Evolutionary conservation across 441 rosid species (phyloP).

Genomic region (Mallotus japonicus): DNA sequence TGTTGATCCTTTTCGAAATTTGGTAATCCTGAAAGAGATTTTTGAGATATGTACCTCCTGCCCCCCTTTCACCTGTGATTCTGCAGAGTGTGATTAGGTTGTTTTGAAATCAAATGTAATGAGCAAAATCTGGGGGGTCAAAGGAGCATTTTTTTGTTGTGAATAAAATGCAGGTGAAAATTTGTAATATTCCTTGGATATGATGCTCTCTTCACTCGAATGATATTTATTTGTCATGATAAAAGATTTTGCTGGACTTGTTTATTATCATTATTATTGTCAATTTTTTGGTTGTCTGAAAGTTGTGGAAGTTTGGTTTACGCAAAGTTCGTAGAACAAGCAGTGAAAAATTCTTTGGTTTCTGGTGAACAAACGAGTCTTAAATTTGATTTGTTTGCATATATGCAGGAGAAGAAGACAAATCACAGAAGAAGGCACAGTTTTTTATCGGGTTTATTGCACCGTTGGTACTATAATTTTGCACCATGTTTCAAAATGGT

Average conservation of each 20-base stretch:
- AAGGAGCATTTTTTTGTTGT: constrained; percentile 40
- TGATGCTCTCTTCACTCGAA: constrained; percentile 4
- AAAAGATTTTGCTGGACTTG: not conserved
- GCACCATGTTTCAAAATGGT: too few relatives aligned
- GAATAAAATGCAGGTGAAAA: constrained; percentile 53
- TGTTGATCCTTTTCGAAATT: constrained; percentile 19
- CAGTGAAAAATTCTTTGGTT: too few relatives aligned
- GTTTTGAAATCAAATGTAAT: constrained; percentile 21
- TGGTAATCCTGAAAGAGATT: constrained; percentile 23
- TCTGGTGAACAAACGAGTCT: too few relatives aligned
- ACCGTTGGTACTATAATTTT: too few relatives aligned
- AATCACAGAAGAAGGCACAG: too few relatives aligned
- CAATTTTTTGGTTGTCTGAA: not conserved
- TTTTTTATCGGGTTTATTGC: too few relatives aligned
- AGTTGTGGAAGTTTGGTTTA: too few relatives aligned
- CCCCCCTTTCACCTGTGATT: constrained; percentile 43
- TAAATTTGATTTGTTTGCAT: too few relatives aligned
- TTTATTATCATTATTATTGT: not conserved
- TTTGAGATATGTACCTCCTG: constrained; percentile 24
- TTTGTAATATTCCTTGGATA: constrained; percentile 28
- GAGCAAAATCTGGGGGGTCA: constrained; percentile 26
- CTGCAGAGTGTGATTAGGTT: constrained; percentile 26
- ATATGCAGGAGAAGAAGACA: too few relatives aligned
- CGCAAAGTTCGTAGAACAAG: too few relatives aligned
- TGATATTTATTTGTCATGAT: constrained; percentile 12